Conservation (phyloP, 2,329 filamentous ascomycete genomes). For the Colletotrichum eremochloae region DNA sequence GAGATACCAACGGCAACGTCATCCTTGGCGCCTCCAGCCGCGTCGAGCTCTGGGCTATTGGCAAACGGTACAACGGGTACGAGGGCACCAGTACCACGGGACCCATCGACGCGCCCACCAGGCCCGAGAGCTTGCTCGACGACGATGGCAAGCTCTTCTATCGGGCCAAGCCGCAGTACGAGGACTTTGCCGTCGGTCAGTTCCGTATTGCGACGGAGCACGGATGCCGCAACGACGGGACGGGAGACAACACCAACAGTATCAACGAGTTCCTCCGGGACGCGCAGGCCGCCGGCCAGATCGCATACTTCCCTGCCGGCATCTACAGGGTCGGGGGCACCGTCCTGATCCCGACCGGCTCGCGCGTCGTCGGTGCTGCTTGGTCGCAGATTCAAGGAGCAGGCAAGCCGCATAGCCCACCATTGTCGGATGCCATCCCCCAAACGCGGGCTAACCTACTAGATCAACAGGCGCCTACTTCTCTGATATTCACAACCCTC, state of each 20-base stretch:
- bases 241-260: constrained; percentile 46
- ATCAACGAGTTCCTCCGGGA: constrained; percentile 46
- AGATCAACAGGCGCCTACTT: constrained; percentile 63
- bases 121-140: constrained; percentile 31
- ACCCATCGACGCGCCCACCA: constrained; percentile 25
- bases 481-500: constrained; percentile 70
- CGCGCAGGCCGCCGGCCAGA: neutral
- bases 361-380: constrained; percentile 76
- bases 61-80: constrained; percentile 30
- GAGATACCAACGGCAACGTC: too few relatives aligned
- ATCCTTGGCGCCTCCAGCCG: too few relatives aligned
- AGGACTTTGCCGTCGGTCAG: constrained; percentile 21
- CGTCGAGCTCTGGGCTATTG: constrained; percentile 35
- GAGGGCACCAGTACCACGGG: constrained; percentile 25
- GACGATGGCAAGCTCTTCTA: constrained; percentile 44
- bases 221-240: constrained; percentile 52
- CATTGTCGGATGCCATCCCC: too few relatives aligned
- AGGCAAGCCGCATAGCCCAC: too few relatives aligned
- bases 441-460: too few relatives aligned
- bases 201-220: constrained; percentile 28
- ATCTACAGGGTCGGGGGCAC: constrained; percentile 46
- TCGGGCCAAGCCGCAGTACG: constrained; percentile 54
- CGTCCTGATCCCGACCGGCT: constrained; percentile 67
- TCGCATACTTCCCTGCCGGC: constrained; percentile 47
- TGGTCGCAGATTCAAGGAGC: constrained; percentile 76